Evolutionary conservation across 208 protist genomes (phyloP), one percentile per base, ranked within the genome.

Genomic region (Trypanosoma boissoni): DNA sequence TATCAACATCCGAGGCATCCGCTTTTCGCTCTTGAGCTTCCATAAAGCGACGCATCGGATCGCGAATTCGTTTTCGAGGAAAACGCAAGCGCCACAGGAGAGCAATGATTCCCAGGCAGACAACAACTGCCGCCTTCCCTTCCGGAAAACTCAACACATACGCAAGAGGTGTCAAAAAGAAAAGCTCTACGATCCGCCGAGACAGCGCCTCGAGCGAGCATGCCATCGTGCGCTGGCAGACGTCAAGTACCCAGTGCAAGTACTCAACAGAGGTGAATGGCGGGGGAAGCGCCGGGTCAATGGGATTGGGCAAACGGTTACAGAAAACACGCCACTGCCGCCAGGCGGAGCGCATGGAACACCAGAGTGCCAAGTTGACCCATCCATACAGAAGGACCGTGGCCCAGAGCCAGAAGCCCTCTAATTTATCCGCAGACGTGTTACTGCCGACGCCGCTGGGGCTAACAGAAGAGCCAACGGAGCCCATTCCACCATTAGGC

Each of bases 11-110:
- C 18, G 78, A 72, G 9, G 78, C 70, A 50, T 75, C 48, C 44
- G 27, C 31, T 36, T 78, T 67, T 1, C 69, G 64, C 10, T 67
- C 77, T 18, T 64, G 58, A 16, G 78, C 76, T 60, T 92, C 85
- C 4, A 72, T 53, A 52, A 76, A 82, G 14, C 85, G 80, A 14
- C 64, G 66, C 44, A 45, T 64, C 12, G 49, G 31, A 27, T 78
- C 52, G 10, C 37, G 23, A 29, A 91, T 58, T 2, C 55, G 44
- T 57, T 82, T 76, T 27, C 68, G 56, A 20, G 63, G 44, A 39
- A 74, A 64, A 14, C 31, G 24, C 36, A 43, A 62, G 12, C 77
- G 70, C 76, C 77, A 75, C 23, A 57, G 37, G 2, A 74, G 34
- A 1, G 63, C 42, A 18, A 65, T 26, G 2, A 64, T 29, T 0